Evolutionary conservation across 192 early-diverging fungal species (phyloP).

Genomic region (Haplosporangium gracile): DNA sequence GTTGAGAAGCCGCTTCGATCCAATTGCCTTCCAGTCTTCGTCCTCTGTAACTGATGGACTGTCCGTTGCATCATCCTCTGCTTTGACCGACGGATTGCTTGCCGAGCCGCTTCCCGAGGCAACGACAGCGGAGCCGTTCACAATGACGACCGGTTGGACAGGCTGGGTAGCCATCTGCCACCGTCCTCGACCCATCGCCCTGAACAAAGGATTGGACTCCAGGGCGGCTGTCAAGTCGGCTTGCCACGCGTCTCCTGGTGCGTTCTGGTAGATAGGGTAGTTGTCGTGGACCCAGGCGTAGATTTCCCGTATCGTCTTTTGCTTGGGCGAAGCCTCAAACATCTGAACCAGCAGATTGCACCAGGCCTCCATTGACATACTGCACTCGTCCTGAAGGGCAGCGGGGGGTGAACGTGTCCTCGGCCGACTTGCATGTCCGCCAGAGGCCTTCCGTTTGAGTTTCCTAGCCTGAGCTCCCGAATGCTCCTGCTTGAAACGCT

Average conservation of each 20-base stretch:
- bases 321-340: constrained; percentile 59
- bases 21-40: constrained; percentile 58
- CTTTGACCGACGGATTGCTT: constrained; percentile 22
- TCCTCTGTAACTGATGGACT: constrained; percentile 56
- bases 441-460: constrained; percentile 41
- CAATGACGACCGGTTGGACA: constrained; percentile 23
- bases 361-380: constrained; percentile 60
- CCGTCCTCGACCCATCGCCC: constrained; percentile 57
- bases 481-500: constrained; percentile 45
- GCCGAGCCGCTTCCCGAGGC: constrained; percentile 17
- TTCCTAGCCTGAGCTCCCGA: constrained; percentile 35
- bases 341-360: constrained; percentile 55
- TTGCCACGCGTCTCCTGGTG: constrained; percentile 56
- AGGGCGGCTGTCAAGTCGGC: constrained; percentile 48
- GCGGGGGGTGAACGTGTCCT: constrained; percentile 39
- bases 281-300: constrained; percentile 57
- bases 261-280: constrained; percentile 58
- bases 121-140: constrained; percentile 19
- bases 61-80: constrained; percentile 44
- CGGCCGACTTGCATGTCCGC: constrained; percentile 37
- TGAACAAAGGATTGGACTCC: constrained; percentile 57
- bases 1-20: constrained; percentile 48
- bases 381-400: constrained; percentile 47
- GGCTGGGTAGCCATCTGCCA: constrained; percentile 57
- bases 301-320: constrained; percentile 61